Evolutionary conservation across 2,329 filamentous ascomycete genomes (phyloP), one percentile per base, ranked within the genome.

Genomic region (Colletotrichum limetticola): DNA sequence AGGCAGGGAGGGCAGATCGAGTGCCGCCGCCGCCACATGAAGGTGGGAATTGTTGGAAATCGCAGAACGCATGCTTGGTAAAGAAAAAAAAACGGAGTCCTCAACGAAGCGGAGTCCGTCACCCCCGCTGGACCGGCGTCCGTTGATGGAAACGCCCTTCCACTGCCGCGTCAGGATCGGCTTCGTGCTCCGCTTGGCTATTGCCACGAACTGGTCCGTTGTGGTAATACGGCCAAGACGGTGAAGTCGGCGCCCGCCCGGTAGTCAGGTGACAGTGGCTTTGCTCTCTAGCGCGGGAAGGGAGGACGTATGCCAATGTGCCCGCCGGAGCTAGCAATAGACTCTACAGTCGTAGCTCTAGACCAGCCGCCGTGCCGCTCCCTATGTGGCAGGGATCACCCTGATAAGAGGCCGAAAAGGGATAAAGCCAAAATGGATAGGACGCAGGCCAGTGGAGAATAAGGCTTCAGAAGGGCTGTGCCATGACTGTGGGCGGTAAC

Each of bases 251-350:
- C 70, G 59, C 66, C 65, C 59, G 53, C 53, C 59, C 42, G 55
- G 35, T 52, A n/a, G 55, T 72, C 70, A 70, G 59, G 55, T 72
- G 70, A 37, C 46, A 55, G 65, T 69, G 66, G 55, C 70, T 72
- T 70, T 26, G 58, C 66, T 49, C 26, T 22, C 69, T 64, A 59
- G 70, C 55, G 66, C 69, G 66, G 65, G 37, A 69, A 58, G 65
- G 58, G 53, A 69, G 65, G 65, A 67, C 57, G 59, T 46, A 37
- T 63, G 59, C 65, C 37, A 65, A 62, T 30, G n/a, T 49, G 37
- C 28, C 57, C 57, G 30, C 14, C 46, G 22, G 46, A 42, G 30
- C 57, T 55, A 30, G 19, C 28, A 30, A 37, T 49, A 26, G 22
- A 24, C 26, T 24, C 35, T 37, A 35, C 16, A 49, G 42, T 49